These are phyloP conservation scores for Triglochin maritima DNA, from an alignment of 106 monocot species.

Conservation along the genomic window DNA sequence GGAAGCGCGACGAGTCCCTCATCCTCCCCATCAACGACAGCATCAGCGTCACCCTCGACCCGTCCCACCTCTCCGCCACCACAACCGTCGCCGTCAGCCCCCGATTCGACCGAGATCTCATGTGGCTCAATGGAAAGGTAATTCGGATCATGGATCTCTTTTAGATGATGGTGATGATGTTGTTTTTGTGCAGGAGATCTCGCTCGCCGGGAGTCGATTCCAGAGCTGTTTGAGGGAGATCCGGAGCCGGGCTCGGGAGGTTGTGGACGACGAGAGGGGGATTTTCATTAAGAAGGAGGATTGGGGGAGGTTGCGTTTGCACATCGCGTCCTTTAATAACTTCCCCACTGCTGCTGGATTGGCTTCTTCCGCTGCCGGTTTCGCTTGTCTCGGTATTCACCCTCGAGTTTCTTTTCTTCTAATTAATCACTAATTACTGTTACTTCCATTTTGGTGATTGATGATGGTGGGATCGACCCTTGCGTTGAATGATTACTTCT, in stretches of 20 bases:
- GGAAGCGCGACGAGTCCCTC: slow-evolving; percentile 85
- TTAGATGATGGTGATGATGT: not conserved
- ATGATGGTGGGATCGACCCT: no score
- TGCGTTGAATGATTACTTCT: no score
- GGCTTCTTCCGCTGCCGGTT: slow-evolving; percentile 95
- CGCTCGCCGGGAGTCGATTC: slow-evolving; percentile 64
- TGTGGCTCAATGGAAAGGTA: slow-evolving; percentile 98
- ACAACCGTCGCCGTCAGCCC: slow-evolving; percentile 95
- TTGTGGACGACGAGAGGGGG: slow-evolving; percentile 71
- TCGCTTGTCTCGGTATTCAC: slow-evolving; percentile 76
- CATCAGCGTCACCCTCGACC: slow-evolving; percentile 93
- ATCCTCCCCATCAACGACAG: slow-evolving; percentile 91
- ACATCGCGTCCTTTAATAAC: slow-evolving; percentile 89
- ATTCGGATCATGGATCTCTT: not conserved
- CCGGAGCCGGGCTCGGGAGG: slow-evolving; percentile 48
- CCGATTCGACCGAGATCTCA: slow-evolving; percentile 61
- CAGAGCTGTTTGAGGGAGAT: slow-evolving; percentile 91
- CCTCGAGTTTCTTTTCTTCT: no score
- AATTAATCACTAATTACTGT: not conserved
- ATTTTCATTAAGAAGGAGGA: slow-evolving; percentile 61
- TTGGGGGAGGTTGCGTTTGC: slow-evolving; percentile 66
- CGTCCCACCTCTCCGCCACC: slow-evolving; percentile 81
- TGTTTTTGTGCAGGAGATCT: slow-evolving; percentile 50
- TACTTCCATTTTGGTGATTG: no score
- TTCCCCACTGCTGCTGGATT: slow-evolving; percentile 94